Evolutionary conservation across 148 eudicot species (phyloP), one percentile per base, ranked within the genome.

Genomic region (Cornus florida): DNA sequence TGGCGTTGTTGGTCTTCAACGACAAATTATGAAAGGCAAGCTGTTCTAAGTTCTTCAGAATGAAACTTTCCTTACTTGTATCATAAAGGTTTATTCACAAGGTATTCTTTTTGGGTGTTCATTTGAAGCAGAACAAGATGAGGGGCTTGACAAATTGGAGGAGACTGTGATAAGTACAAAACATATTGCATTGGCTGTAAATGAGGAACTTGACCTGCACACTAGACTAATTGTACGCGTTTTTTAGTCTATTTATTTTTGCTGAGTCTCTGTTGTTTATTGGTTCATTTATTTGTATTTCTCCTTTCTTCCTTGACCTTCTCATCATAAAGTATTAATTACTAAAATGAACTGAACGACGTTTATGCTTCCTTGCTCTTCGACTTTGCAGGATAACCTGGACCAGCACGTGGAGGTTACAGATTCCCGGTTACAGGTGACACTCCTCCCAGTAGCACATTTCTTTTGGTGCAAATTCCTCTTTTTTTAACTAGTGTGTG

Each of bases 161-260:
- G 95, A 90, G 84, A 84, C 93, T 46, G 97, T 96, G 76, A 74
- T 80, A 62, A 96, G 99, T 81, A 93, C 98, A 6, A 96, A 96
- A 80, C 99, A 96, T 81, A 86, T 96, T 83, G 99, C 99, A 46
- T 84, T 96, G 85, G 90, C 99, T 14, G 90, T 96, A 76, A 93
- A 96, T 82, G 98, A 96, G 86, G 99, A 96, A 73, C 99, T 96
- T 83, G 86, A 82, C 77, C 83, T 96, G 57, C 99, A 96, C 70
- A 87, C 94, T 38, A 88, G 97, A 87, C 86, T 96, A 79, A 87
- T 92, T 76, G 97, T 92, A 90, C 67, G 92, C 75, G 24, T 64
- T 69, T 43, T 43, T 43, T 43, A 4, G 48, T 9, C 48, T 43
- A 43, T 43, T 43, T 6, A 4, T 43, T 43, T 6, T 9, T 43